These are phyloP conservation scores for Lactarius sp. DNA, from an alignment of 768 basidiomycete genomes.

Conservation along the genomic window DNA sequence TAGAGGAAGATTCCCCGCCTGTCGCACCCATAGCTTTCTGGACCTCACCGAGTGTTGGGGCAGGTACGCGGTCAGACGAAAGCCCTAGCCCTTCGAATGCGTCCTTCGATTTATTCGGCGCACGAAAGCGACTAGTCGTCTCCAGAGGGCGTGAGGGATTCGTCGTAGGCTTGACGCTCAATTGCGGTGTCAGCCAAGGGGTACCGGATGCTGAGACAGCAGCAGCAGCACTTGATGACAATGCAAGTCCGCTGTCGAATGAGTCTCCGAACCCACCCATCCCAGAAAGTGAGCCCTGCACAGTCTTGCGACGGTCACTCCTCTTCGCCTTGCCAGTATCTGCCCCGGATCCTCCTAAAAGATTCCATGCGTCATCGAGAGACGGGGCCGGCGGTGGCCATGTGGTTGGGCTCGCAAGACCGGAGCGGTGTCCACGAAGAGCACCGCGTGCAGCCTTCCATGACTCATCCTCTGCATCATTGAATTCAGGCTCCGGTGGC, in stretches of 20 bases:
- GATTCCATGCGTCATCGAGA: slow-evolving; percentile 22
- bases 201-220: not conserved
- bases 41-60: slow-evolving; percentile 72
- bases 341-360: slow-evolving; percentile 1
- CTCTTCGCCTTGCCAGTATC: slow-evolving; percentile 21
- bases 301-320: slow-evolving; percentile 22
- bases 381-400: slow-evolving; percentile 10
- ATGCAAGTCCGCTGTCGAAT: slow-evolving; percentile 35
- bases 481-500: slow-evolving; percentile 29
- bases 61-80: slow-evolving; percentile 40
- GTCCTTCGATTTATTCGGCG: slow-evolving; percentile 43
- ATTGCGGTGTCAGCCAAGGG: slow-evolving; percentile 8
- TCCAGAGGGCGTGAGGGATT: slow-evolving; percentile 11
- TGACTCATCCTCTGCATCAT: slow-evolving; percentile 30
- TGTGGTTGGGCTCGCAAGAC: slow-evolving; percentile 20
- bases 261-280: slow-evolving; percentile 56
- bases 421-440: slow-evolving; percentile 26
- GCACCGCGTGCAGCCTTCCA: slow-evolving; percentile 24
- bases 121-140: slow-evolving; percentile 9
- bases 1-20: not conserved
- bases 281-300: slow-evolving; percentile 8
- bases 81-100: slow-evolving; percentile 77
- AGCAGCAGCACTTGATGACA: slow-evolving; percentile 11
- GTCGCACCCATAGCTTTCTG: slow-evolving; percentile 47
- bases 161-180: slow-evolving; percentile 5